These are phyloP conservation scores for Amauroascus verrucosus DNA, from an alignment of 2,329 filamentous ascomycete species.

Conservation along the genomic window DNA sequence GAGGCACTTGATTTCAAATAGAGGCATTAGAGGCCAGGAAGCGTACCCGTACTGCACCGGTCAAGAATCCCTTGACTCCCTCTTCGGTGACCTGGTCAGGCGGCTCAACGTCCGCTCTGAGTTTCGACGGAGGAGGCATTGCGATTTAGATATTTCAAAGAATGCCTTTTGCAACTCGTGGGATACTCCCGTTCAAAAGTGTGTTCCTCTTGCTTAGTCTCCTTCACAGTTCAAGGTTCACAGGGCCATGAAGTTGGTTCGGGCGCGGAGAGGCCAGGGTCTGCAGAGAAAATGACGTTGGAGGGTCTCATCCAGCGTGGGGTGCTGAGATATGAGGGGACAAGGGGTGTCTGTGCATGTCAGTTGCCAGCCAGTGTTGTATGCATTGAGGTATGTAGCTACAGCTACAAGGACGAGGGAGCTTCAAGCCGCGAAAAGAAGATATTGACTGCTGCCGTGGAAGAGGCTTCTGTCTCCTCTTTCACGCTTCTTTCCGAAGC, in stretches of 20 bases:
- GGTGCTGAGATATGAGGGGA: neutral
- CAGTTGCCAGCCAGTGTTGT: neutral
- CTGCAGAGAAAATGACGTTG: constrained; percentile 4
- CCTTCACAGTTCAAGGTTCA: neutral
- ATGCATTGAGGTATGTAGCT: no score
- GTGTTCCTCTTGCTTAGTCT: neutral
- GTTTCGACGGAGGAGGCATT: constrained; percentile 36
- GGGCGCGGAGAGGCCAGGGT: neutral
- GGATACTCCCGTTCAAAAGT: no score
- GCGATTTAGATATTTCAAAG: constrained; percentile 2
- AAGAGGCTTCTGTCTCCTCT: no score
- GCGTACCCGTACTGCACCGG: constrained; percentile 36
- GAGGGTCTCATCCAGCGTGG: neutral
- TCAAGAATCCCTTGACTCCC: constrained; percentile 35
- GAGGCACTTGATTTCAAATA: no score
- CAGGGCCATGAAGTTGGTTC: neutral
- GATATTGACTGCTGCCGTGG: no score
- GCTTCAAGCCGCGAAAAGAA: neutral
- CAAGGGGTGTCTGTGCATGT: neutral
- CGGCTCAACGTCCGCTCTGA: constrained; percentile 32
- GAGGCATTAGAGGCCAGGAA: no score
- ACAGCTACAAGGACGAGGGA: neutral
- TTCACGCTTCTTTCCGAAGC: neutral
- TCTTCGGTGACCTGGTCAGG: constrained; percentile 34
- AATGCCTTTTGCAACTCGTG: no score